Conservation (phyloP, 768 basidiomycete genomes). For the Flagelloscypha sp. region DNA sequence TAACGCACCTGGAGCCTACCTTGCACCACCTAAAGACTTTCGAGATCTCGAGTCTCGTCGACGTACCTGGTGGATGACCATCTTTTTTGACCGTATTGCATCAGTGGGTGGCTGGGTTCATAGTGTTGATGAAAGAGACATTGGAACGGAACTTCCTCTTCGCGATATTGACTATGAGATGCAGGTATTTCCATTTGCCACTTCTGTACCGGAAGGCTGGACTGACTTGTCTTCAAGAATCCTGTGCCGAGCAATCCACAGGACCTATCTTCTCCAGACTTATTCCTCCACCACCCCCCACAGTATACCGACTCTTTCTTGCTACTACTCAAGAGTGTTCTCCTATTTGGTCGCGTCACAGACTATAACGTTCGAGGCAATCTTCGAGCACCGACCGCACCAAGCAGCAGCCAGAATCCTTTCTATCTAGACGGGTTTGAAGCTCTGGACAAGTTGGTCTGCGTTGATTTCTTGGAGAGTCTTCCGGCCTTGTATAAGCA, state of each 20-base stretch:
- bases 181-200: constrained; percentile 38
- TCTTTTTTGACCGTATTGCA: constrained; percentile 75
- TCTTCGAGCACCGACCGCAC: constrained; percentile 55
- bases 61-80: constrained; percentile 88
- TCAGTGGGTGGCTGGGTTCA: constrained; percentile 84
- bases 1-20: constrained; percentile 68
- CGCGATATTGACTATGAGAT: constrained; percentile 69
- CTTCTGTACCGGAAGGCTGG: constrained; percentile 7
- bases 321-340: constrained; percentile 72
- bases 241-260: constrained; percentile 69
- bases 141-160: constrained; percentile 78
- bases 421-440: constrained; percentile 60
- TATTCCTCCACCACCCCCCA: constrained; percentile 64
- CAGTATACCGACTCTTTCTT: constrained; percentile 79
- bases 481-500: constrained; percentile 62
- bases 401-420: constrained; percentile 67
- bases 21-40: constrained; percentile 69
- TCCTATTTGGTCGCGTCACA: constrained; percentile 80
- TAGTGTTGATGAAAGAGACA: constrained; percentile 73
- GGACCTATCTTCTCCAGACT: constrained; percentile 49
- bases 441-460: constrained; percentile 62
- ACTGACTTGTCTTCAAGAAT: constrained; percentile 30
- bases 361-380: constrained; percentile 77
- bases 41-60: constrained; percentile 72
- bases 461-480: constrained; percentile 57